Base-by-base conservation (phyloP, 495 filamentous ascomycete genomes). In the Penicillium salamii region DNA sequence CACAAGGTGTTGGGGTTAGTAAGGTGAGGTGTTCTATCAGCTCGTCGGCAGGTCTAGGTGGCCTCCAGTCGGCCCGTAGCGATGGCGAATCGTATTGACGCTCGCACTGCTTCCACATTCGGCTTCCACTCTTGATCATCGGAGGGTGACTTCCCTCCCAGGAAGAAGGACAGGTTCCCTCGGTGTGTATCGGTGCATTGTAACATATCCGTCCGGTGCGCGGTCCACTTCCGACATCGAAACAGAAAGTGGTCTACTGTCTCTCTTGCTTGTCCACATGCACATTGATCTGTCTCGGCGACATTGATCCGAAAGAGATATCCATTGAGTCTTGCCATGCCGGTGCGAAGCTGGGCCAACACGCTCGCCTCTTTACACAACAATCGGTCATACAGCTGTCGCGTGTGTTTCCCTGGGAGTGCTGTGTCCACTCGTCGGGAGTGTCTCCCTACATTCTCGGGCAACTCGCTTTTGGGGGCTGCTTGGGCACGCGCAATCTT, bases 231-330 rank as follows among this genome's bases (percentile, higher is more conserved):
- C 21, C 15, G 51, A 54, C 59, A 70, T 63, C 61, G 52, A 38
- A 70, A 62, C 18, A 68, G 61, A 39, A 72, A 69, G 60, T 69
- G 64, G 32, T 67, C 53, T 19, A n/a, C n/a, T n/a, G n/a, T n/a
- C n/a, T n/a, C n/a, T n/a, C n/a, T n/a, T n/a, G n/a, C n/a, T n/a
- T n/a, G n/a, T n/a, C n/a, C n/a, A n/a, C n/a, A n/a, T n/a, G n/a
- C n/a, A n/a, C n/a, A n/a, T n/a, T n/a, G n/a, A n/a, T n/a, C n/a
- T n/a, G n/a, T n/a, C n/a, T n/a, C n/a, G n/a, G n/a, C n/a, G n/a
- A n/a, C n/a, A n/a, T n/a, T n/a, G n/a, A n/a, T n/a, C n/a, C n/a
- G n/a, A n/a, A n/a, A n/a, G n/a, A n/a, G n/a, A n/a, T n/a, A 61
- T 39, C 35, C 18, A 38, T 38, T 38, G 5, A 68, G 42, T 55